Base-by-base conservation (phyloP, 1,284 basidiomycete species). In the Microbotryum intermedium region DNA sequence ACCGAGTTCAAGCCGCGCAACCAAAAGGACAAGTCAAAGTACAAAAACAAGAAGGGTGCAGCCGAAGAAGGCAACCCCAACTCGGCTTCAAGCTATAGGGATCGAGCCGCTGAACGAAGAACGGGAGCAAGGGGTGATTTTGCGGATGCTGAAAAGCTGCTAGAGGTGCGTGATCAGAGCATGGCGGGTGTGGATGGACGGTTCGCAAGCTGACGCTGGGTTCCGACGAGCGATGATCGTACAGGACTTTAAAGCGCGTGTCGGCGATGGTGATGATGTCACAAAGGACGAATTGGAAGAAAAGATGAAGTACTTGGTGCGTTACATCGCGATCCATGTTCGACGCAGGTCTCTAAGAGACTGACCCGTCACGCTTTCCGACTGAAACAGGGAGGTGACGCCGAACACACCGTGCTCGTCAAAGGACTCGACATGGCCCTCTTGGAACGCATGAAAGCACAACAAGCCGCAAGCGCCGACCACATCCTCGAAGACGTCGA, bases 361-460 rank as follows among this genome's bases (percentile, higher is more conserved):
- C n/a, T n/a, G n/a, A n/a, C n/a, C n/a, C n/a, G n/a, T n/a, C n/a
- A n/a, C n/a, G n/a, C n/a, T n/a, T n/a, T n/a, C 29, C 13, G n/a
- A 25, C 21, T 30, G 10, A n/a, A n/a, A 3, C 52, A 68, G 44
- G 72, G 72, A 25, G 72, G 72, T 20, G 72, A 74, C 60, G 72
- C 71, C 9, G 64, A 68, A 50, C 70, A 72, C 44, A 66, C 64
- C 3, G 69, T 71, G n/a, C 66, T 72, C 3, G 70, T 72, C 51
- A 72, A 74, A 48, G 74, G 72, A 1, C 61, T 74, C 34, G 72
- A 74, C 60, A 70, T 68, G 54, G 68, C 70, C 18, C 60, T 74
- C 43, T 61, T 74, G 30, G 69, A 68, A 44, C 72, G 72, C 48
- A 61, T 69, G 47, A 70, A 69, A 57, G 65, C 66, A 13, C 60